A percentile compares a stretch with the other conserved stretches of the same genome.
These are phyloP conservation scores for Pachysandra terminalis DNA, from an alignment of 164 flowering plant genomes.

Conservation along the genomic window DNA sequence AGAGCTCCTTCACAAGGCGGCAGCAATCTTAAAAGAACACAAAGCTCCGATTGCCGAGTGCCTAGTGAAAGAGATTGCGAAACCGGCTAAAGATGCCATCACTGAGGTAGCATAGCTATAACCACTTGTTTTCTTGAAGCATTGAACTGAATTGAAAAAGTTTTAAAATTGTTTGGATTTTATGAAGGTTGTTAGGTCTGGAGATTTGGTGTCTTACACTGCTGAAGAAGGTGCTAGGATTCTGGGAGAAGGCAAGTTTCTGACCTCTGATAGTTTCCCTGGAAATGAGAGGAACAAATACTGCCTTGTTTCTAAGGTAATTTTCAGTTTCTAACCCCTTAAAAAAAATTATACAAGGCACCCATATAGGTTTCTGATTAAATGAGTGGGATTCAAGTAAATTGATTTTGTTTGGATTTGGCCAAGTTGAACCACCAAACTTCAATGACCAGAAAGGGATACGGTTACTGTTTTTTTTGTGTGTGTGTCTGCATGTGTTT, in stretches of 20 bases:
- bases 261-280: slow-evolving; percentile 96
- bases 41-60: slow-evolving; percentile 93
- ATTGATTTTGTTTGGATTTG: too few relatives aligned
- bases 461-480: too few relatives aligned
- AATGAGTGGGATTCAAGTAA: too few relatives aligned
- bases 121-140: neutral
- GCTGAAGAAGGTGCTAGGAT: slow-evolving; percentile 99
- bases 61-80: slow-evolving; percentile 91
- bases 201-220: slow-evolving; percentile 83
- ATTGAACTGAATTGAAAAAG: neutral
- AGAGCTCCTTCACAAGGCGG: slow-evolving; percentile 96
- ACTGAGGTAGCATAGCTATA: slow-evolving; percentile 58
- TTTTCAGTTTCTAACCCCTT: neutral
- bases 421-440: too few relatives aligned
- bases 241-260: slow-evolving; percentile 80
- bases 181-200: slow-evolving; percentile 91
- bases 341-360: too few relatives aligned
- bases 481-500: too few relatives aligned
- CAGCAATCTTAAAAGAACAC: slow-evolving; percentile 85
- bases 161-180: neutral
- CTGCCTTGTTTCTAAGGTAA: slow-evolving; percentile 93
- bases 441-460: too few relatives aligned
- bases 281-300: slow-evolving; percentile 96
- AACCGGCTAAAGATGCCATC: slow-evolving; percentile 96
- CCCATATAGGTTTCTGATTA: neutral